phyloP scores from a whole-genome alignment of 352 stramenopile genomes.

The Globisporangium solare region DNA sequence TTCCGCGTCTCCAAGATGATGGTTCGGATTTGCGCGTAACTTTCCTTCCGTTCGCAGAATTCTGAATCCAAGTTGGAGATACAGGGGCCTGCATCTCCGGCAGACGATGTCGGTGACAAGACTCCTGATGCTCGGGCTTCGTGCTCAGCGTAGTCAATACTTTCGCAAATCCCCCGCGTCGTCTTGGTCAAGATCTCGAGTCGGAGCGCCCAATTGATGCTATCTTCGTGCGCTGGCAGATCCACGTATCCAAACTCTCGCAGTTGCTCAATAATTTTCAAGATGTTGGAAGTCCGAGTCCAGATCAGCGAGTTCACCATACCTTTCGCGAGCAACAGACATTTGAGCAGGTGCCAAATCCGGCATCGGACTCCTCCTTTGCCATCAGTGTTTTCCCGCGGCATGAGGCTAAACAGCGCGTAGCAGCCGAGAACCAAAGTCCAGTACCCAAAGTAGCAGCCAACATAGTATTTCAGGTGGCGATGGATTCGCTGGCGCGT shows the following conservation, averaged over 20 bases:
- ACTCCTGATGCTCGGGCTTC: slow-evolving; percentile 35
- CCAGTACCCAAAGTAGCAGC: slow-evolving; percentile 84
- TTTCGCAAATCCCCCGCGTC: slow-evolving; percentile 80
- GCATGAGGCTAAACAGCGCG: slow-evolving; percentile 58
- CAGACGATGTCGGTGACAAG: slow-evolving; percentile 22
- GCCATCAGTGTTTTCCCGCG: slow-evolving; percentile 20
- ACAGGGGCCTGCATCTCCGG: slow-evolving; percentile 2
- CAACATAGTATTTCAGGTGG: slow-evolving; percentile 87
- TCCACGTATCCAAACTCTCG: slow-evolving; percentile 53
- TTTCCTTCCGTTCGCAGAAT: slow-evolving; percentile 60
- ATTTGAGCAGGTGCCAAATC: slow-evolving; percentile 70
- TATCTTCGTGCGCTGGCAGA: slow-evolving; percentile 63
- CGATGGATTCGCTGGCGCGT: slow-evolving; percentile 73
- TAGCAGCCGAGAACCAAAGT: slow-evolving; percentile 71
- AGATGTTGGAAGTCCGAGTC: slow-evolving; percentile 80
- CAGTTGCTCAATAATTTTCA: slow-evolving; percentile 69
- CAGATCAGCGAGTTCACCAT: slow-evolving; percentile 82
- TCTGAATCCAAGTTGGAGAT: slow-evolving; percentile 17
- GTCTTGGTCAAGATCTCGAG: slow-evolving; percentile 85
- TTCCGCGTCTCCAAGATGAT: slow-evolving; percentile 68
- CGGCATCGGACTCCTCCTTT: slow-evolving; percentile 45
- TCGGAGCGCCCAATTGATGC: slow-evolving; percentile 85
- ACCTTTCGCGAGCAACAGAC: slow-evolving; percentile 65
- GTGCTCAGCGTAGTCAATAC: slow-evolving; percentile 56
- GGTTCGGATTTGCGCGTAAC: slow-evolving; percentile 73